Evolutionary conservation across 1,139 yeast species (phyloP).

Genomic region (Yamadazyma atlantica): DNA sequence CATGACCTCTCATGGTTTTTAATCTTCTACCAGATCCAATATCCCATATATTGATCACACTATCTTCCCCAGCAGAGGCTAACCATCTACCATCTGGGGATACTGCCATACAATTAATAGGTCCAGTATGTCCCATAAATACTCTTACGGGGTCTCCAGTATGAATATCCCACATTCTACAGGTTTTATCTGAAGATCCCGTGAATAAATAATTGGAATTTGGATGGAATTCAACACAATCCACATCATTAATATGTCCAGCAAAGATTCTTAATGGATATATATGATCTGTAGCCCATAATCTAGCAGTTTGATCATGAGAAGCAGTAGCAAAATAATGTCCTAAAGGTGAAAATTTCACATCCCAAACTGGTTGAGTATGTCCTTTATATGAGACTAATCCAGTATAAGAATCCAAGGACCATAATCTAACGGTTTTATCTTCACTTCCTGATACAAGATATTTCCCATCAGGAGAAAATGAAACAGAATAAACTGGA

Average conservation of each 20-base stretch:
- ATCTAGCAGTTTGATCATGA: slow-evolving; percentile 94
- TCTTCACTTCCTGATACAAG: slow-evolving; percentile 87
- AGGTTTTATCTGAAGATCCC: slow-evolving; percentile 92
- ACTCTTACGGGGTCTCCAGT: slow-evolving; percentile 88
- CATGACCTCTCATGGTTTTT: slow-evolving; percentile 88
- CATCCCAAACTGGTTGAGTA: slow-evolving; percentile 97
- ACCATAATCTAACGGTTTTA: slow-evolving; percentile 90
- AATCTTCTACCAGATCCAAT: slow-evolving; percentile 86
- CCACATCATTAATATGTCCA: slow-evolving; percentile 96
- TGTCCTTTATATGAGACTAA: slow-evolving; percentile 96
- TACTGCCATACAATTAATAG: slow-evolving; percentile 81
- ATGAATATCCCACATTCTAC: slow-evolving; percentile 97
- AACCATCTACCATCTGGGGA: slow-evolving; percentile 97
- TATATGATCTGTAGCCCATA: slow-evolving; percentile 98
- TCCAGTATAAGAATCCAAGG: slow-evolving; percentile 85
- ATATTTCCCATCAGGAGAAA: slow-evolving; percentile 86
- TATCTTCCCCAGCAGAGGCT: slow-evolving; percentile 95
- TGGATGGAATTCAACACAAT: slow-evolving; percentile 93
- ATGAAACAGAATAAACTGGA: slow-evolving; percentile 85
- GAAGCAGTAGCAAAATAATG: slow-evolving; percentile 98
- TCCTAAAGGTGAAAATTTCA: slow-evolving; percentile 89
- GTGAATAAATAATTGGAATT: slow-evolving; percentile 92
- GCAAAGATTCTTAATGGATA: slow-evolving; percentile 95
- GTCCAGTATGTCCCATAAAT: slow-evolving; percentile 92
- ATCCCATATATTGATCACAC: slow-evolving; percentile 90